Conservation (phyloP, 768 basidiomycete species). For the Rhodotorula paludigena region DNA sequence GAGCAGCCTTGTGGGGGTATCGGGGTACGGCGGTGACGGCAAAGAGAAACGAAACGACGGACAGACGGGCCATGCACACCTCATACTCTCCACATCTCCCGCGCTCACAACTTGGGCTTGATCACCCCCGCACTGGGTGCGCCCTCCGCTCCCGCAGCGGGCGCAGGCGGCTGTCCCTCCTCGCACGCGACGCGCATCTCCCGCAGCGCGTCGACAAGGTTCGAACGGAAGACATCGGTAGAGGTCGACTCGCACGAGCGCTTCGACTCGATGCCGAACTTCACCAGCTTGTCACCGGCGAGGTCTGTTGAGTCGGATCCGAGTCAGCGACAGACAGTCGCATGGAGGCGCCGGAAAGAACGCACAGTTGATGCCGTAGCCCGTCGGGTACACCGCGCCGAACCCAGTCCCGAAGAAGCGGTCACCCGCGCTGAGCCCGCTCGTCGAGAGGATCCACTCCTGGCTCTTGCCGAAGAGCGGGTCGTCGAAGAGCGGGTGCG, state of each 20-base stretch:
- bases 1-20: no score
- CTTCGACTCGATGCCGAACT: slow-evolving; percentile 93
- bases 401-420: slow-evolving; percentile 89
- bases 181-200: slow-evolving; percentile 65
- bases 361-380: slow-evolving; percentile 87
- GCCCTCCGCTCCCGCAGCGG: background rate
- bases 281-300: slow-evolving; percentile 68
- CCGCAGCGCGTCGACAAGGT: slow-evolving; percentile 59
- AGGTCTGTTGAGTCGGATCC: slow-evolving; percentile 58
- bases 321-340: background rate
- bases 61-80: background rate
- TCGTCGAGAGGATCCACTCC: slow-evolving; percentile 84
- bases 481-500: slow-evolving; percentile 67
- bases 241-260: slow-evolving; percentile 64
- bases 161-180: slow-evolving; percentile 25
- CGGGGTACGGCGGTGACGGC: no score
- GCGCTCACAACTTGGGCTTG: slow-evolving; percentile 9
- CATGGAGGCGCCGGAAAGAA: background rate
- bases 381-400: slow-evolving; percentile 72
- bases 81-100: background rate
- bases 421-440: slow-evolving; percentile 77
- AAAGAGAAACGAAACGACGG: background rate
- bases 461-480: slow-evolving; percentile 66
- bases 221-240: slow-evolving; percentile 62
- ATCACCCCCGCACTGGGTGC: background rate